Conservation (phyloP, 2,329 filamentous ascomycete species). For the Aureobasidium sp. region DNA sequence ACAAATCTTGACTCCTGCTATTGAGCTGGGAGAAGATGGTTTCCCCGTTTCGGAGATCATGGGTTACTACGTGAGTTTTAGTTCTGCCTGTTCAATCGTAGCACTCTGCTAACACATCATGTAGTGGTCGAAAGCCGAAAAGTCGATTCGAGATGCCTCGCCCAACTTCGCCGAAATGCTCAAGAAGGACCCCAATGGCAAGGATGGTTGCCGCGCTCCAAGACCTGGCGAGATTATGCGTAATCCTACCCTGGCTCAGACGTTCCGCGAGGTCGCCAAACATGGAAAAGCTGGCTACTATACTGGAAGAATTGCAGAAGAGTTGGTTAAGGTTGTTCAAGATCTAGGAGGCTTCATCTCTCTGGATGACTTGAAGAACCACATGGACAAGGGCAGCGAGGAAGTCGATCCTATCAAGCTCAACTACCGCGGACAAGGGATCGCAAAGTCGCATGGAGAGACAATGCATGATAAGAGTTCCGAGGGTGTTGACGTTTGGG, state of each 20-base stretch:
- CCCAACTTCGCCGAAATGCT: constrained; percentile 91
- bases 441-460: constrained; percentile 51
- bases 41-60: constrained; percentile 90
- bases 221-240: constrained; percentile 87
- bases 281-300: constrained; percentile 96
- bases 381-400: constrained; percentile 78
- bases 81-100: not conserved
- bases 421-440: constrained; percentile 74
- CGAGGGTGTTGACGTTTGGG: constrained; percentile 84
- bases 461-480: constrained; percentile 49
- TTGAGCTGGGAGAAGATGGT: constrained; percentile 86
- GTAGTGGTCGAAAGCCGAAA: constrained; percentile 78
- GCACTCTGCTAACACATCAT: constrained; percentile 11
- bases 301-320: constrained; percentile 82
- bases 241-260: constrained; percentile 82
- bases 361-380: constrained; percentile 82
- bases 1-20: constrained; percentile 84
- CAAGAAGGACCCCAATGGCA: constrained; percentile 75
- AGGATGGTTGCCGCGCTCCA: constrained; percentile 79
- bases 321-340: constrained; percentile 79
- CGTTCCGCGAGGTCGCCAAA: constrained; percentile 80
- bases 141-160: constrained; percentile 73
- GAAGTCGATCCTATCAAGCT: constrained; percentile 88
- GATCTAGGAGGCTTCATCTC: constrained; percentile 82
- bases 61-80: constrained; percentile 66